Percentiles rank a stretch among this genome's conserved stretches.
phyloP scores from a whole-genome alignment of 2,329 filamentous ascomycete species.

The Paecilomyces sp. region DNA sequence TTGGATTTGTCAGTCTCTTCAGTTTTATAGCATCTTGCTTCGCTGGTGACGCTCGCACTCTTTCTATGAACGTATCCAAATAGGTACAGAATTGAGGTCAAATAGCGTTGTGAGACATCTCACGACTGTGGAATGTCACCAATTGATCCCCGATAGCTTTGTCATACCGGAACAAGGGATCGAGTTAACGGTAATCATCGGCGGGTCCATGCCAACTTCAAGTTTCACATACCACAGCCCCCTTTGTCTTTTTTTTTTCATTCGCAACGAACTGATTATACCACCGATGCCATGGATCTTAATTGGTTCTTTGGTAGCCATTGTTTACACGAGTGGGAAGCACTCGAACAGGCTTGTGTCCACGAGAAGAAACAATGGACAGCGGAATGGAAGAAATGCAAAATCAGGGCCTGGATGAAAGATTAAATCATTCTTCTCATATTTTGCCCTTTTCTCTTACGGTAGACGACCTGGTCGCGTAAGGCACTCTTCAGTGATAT shows the following conservation, averaged over 20 bases:
- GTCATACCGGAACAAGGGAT: neutral
- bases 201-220: slow-evolving; percentile 1
- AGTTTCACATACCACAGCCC: slow-evolving; percentile 6
- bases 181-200: neutral
- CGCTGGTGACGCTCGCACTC: no score
- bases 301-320: neutral
- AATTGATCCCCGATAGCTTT: neutral
- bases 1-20: no score
- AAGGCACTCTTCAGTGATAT: neutral
- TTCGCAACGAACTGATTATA: neutral
- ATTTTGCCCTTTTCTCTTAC: neutral
- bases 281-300: neutral
- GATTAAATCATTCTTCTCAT: neutral
- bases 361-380: neutral
- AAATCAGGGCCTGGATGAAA: neutral
- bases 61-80: no score
- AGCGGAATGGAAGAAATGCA: neutral
- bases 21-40: no score
- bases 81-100: neutral
- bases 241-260: neutral
- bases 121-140: slow-evolving; percentile 9
- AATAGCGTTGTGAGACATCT: neutral
- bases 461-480: neutral
- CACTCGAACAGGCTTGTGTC: neutral
- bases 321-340: neutral